These are phyloP conservation scores for Fomitopsis pinicola DNA, from an alignment of 1,284 basidiomycete species.

Conservation along the genomic window DNA sequence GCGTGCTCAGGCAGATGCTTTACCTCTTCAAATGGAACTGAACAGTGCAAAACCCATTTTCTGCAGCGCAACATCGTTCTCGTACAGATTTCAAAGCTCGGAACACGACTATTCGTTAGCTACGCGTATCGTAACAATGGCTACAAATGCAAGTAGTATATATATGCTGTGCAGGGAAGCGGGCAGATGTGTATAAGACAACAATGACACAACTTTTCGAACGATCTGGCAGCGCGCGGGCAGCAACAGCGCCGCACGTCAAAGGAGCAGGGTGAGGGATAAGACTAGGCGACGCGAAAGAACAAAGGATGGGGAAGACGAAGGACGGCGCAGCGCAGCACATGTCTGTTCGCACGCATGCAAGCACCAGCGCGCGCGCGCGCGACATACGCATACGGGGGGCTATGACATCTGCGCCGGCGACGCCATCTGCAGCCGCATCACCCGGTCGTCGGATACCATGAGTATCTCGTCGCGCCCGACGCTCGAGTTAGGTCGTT, in stretches of 20 bases:
- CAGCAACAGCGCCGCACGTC: neutral
- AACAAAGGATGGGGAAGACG: too few relatives aligned
- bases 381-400: neutral
- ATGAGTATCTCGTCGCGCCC: slow-evolving; percentile 76
- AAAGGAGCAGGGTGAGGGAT: slow-evolving; percentile 1
- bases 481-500: slow-evolving; percentile 33
- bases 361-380: neutral
- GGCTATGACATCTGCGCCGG: slow-evolving; percentile 4
- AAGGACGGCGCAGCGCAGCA: neutral
- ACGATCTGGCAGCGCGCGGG: slow-evolving; percentile 4
- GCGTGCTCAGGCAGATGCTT: too few relatives aligned
- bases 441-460: slow-evolving; percentile 75
- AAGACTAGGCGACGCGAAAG: slow-evolving; percentile 1
- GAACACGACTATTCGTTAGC: slow-evolving; percentile 20
- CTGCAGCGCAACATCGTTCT: neutral
- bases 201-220: slow-evolving; percentile 7
- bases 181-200: slow-evolving; percentile 12
- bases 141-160: slow-evolving; percentile 27
- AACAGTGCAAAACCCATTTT: neutral
- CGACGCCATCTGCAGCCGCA: slow-evolving; percentile 53
- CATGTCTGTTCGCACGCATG: neutral
- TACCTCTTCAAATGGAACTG: too few relatives aligned
- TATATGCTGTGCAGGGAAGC: slow-evolving; percentile 20
- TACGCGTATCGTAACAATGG: slow-evolving; percentile 22
- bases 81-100: slow-evolving; percentile 7